Evolutionary conservation across 345 rosid genomes (phyloP), one percentile per base, ranked within the genome.

Genomic region (Physaria fendleri): DNA sequence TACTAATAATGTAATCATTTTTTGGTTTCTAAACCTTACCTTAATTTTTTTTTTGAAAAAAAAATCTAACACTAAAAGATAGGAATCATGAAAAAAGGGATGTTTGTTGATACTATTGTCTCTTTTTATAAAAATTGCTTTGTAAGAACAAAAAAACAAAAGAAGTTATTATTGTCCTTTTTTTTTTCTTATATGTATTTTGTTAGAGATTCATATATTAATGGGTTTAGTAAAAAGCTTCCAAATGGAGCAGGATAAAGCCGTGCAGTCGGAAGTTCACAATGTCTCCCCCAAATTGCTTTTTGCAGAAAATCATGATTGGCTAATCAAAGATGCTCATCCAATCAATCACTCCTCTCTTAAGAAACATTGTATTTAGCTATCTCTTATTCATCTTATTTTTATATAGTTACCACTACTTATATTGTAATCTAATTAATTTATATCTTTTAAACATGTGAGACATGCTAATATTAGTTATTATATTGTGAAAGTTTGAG

Each of bases 231-330:
- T 12, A 8, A 51, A 46, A 51, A 35, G 56, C 41, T 32, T 32
- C 10, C 13, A 8, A 51, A 1, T 18, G 56, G 2, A 51, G 27
- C 40, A 51, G 56, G 56, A 17, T 32, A 51, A 51, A 51, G 41
- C 56, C 56, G 56, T 51, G 56, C 56, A 51, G 56, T 32, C 41
- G 56, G 56, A 51, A 32, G 40, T 51, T 51, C 56, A 17, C 56
- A 32, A 18, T 51, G 41, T 51, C 41, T 20, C 56, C 56, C 28
- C 14, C n/a, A n/a, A 32, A 51, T 18, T 51, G 41, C 56, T 51
- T 51, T 51, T 51, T 51, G 28, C 41, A 51, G 57, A 51, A 51
- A 51, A 18, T 32, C 41, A 32, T 51, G 28, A 51, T 51, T 51
- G 57, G 57, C 41, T 51, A 32, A 51, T 32, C 57, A 51, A 51